Base-by-base conservation (phyloP, 192 early-diverging fungal species). In the Backusella westeae region DNA sequence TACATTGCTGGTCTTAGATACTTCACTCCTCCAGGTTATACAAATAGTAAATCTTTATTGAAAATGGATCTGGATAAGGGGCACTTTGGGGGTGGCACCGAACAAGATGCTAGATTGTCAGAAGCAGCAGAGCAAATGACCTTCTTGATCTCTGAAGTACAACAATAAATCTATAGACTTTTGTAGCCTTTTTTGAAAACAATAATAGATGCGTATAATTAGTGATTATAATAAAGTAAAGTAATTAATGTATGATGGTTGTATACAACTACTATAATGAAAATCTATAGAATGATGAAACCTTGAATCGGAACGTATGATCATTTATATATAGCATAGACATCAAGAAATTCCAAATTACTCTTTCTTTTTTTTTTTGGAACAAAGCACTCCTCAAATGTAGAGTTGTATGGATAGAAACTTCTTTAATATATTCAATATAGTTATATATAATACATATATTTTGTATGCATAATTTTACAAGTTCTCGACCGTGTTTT, bases 1-100 rank as follows among this genome's bases (percentile, higher is more conserved):
- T 98, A 88, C 82, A 91, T 96, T 36, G 94, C 96, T 9, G 86
- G 92, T 12, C 67, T 97, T 41, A 85, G 78, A 1, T 75, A 76
- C 72, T 46, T 49, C 21, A 75, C 36, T 12, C 44, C 39, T 74
- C 75, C 39, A 35, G 80, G 81, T 19, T 74, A 80, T 49, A 74
- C 78, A 14, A 59, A 66, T 14, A 78, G 75, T 41, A 29, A 70
- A 21, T 15, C 82, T 4, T 70, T 89, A 32, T 66, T 87, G 15
- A 85, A 87, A 75, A 77, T 88, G 21, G 85, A 89, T 52, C 73
- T 80, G 26, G 83, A 88, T 63, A 72, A 78, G 39, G 88, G 87
- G 6, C 88, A 89, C 79, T 89, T 89, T 73, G 88, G 88, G 44
- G 80, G 79, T 34, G 81, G 83, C 0, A 73, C 75, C 7, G 82